phyloP scores from a whole-genome alignment of 1,284 basidiomycete genomes.

The Xerocomus amazonicus region DNA sequence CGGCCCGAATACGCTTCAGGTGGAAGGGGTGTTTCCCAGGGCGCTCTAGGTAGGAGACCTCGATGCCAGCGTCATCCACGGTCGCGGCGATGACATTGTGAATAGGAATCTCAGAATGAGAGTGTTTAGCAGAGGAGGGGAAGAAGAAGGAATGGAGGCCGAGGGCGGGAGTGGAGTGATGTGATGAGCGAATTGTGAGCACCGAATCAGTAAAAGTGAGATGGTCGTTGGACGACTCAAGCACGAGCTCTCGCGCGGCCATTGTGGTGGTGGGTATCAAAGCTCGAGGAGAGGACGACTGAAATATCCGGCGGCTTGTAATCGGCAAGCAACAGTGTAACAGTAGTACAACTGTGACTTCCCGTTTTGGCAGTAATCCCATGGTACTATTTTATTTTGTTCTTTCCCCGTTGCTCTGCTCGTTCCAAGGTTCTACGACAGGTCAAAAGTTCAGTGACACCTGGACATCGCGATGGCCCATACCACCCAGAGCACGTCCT shows the following conservation, averaged over 20 bases:
- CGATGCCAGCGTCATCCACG: slow-evolving; percentile 36
- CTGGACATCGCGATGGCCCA: no score
- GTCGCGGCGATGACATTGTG: slow-evolving; percentile 51
- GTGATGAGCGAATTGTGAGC: slow-evolving; percentile 12
- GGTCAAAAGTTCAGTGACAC: slow-evolving; percentile 34
- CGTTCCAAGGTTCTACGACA: slow-evolving; percentile 59
- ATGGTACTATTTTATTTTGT: no score
- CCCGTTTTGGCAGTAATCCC: not conserved
- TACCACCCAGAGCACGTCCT: slow-evolving; percentile 50
- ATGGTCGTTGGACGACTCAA: slow-evolving; percentile 12
- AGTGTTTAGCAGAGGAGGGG: not conserved
- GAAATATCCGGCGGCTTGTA: no score
- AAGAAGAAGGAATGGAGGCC: slow-evolving; percentile 12
- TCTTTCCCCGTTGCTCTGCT: no score
- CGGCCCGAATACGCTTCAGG: slow-evolving; percentile 43
- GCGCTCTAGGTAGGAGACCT: slow-evolving; percentile 48
- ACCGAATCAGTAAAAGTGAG: slow-evolving; percentile 21
- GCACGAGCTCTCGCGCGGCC: slow-evolving; percentile 21
- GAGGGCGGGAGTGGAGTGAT: not conserved
- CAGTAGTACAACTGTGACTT: not conserved
- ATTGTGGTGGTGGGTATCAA: slow-evolving; percentile 8
- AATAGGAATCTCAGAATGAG: slow-evolving; percentile 35
- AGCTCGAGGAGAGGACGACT: not conserved
- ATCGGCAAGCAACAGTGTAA: no score
- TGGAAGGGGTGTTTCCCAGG: slow-evolving; percentile 36